Percentiles rank a stretch among this genome's conserved stretches.
Evolutionary conservation across 2,329 filamentous ascomycete genomes (phyloP).

Genomic region (Cordyceps farinosa): DNA sequence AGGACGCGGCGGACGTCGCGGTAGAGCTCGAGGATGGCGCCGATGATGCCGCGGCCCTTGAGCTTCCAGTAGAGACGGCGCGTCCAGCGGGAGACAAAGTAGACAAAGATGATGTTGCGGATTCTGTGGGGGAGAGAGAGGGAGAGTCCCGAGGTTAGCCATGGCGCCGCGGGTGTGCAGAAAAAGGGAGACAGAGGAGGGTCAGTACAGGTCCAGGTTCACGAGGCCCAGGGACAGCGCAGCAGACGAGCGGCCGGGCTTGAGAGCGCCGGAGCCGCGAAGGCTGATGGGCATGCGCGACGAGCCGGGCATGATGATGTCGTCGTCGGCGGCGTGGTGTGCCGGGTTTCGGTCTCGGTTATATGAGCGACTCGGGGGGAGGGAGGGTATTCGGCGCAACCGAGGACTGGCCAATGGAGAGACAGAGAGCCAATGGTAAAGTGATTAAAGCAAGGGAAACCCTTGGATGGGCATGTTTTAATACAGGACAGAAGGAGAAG

Average conservation of each 20-base stretch:
- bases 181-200: not conserved
- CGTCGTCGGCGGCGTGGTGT: not conserved
- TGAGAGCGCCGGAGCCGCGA: constrained; percentile 61
- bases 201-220: constrained; percentile 62
- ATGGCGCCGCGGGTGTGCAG: not conserved
- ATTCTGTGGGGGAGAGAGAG: constrained; percentile 47
- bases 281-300: constrained; percentile 69
- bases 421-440: not conserved
- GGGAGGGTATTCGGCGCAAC: not conserved
- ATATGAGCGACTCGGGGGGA: not conserved
- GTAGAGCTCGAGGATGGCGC: constrained; percentile 73
- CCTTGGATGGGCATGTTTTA: not conserved
- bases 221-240: constrained; percentile 53
- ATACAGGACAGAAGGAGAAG: not conserved
- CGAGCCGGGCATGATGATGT: constrained; percentile 56
- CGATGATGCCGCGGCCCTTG: constrained; percentile 82
- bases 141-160: not conserved
- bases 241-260: constrained; percentile 48
- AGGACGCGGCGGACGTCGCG: constrained; percentile 64
- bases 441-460: not conserved
- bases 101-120: constrained; percentile 82
- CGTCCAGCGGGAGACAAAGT: constrained; percentile 81
- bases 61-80: constrained; percentile 79
- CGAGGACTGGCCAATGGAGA: not conserved
- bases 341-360: not conserved